Evolutionary conservation across 2,329 filamentous ascomycete species (phyloP).

Genomic region (Cordyceps sp.): DNA sequence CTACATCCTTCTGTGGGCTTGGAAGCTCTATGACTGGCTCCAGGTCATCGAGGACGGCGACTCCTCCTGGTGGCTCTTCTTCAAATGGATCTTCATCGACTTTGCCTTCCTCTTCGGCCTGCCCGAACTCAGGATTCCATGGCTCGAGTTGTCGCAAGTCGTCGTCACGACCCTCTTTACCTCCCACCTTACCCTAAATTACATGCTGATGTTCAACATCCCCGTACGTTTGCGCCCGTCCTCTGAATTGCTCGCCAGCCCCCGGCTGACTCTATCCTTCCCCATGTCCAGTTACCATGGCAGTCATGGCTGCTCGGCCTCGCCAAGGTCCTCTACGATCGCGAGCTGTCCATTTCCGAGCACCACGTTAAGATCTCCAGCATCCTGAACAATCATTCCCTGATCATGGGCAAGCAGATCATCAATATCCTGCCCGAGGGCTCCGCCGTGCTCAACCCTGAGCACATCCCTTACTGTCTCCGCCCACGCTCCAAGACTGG

Average conservation of each 20-base stretch:
- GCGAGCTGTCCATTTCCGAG: slow-evolving; percentile 87
- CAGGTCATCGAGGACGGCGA: slow-evolving; percentile 64
- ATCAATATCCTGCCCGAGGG: slow-evolving; percentile 96
- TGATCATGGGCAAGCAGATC: slow-evolving; percentile 92
- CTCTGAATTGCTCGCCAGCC: background rate
- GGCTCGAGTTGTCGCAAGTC: slow-evolving; percentile 78
- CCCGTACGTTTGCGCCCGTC: slow-evolving; percentile 32
- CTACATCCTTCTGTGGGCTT: slow-evolving; percentile 60
- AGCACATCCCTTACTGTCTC: slow-evolving; percentile 67
- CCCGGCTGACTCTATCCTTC: too few relatives aligned
- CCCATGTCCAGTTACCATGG: slow-evolving; percentile 46
- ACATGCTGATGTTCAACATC: slow-evolving; percentile 85
- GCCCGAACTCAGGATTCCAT: slow-evolving; percentile 80
- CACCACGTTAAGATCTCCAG: slow-evolving; percentile 74
- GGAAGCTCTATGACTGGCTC: slow-evolving; percentile 77
- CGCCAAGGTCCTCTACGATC: slow-evolving; percentile 73
- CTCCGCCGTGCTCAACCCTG: slow-evolving; percentile 77
- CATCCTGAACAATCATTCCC: slow-evolving; percentile 79
- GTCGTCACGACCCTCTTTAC: slow-evolving; percentile 57
- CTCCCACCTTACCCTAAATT: slow-evolving; percentile 56
- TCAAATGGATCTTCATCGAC: slow-evolving; percentile 89
- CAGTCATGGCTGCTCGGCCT: slow-evolving; percentile 56
- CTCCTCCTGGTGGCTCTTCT: slow-evolving; percentile 75
- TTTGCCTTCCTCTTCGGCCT: slow-evolving; percentile 74
- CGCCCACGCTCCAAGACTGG: slow-evolving; percentile 41